Evolutionary conservation across 1,284 basidiomycete species (phyloP), one percentile per base, ranked within the genome.

Genomic region (Athelia sp.): DNA sequence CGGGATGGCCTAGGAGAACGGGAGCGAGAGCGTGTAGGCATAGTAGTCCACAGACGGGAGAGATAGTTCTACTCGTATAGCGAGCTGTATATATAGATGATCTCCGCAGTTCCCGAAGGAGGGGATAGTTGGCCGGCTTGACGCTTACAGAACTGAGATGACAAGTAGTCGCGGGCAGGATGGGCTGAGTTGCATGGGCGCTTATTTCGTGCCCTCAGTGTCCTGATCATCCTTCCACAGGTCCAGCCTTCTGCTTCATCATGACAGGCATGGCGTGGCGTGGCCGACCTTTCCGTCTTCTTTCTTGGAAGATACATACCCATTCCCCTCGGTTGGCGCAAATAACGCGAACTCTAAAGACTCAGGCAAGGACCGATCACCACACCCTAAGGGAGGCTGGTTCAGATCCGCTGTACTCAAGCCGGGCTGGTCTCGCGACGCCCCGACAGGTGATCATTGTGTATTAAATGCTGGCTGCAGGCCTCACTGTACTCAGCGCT

Each of bases 401-500:
- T 38, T 13, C 26, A 4, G 52, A 59, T 47, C 38, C 47, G 4
- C 56, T 62, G 17, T 58, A 56, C 49, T 50, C 62, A 42, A 62
- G 60, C 40, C 65, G 69, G 24, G 63, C 60, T 34, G 75, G 78
- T 40, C 65, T 87, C 49, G 81, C 83, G 18, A 90, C 84, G 18
- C 87, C 87, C 36, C 76, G 80, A 60, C 81, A 90, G 76, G 86
- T 88, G n/a, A n/a, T n/a, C n/a, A n/a, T n/a, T n/a, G 57, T 50
- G 43, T 51, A 34, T 48, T 17, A 46, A 43, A 35, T 43, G n/a
- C n/a, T n/a, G n/a, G n/a, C n/a, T 22, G n/a, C 10, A 29, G 32
- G 13, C 32, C 11, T n/a, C 32, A 35, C n/a, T n/a, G 32, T 35
- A n/a, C n/a, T n/a, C n/a, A n/a, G n/a, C n/a, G n/a, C n/a, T n/a